Percentiles rank a stretch among this genome's conserved stretches.
Evolutionary conservation across 441 rosid genomes (phyloP).

Genomic region (Pelargonium citronellum): DNA sequence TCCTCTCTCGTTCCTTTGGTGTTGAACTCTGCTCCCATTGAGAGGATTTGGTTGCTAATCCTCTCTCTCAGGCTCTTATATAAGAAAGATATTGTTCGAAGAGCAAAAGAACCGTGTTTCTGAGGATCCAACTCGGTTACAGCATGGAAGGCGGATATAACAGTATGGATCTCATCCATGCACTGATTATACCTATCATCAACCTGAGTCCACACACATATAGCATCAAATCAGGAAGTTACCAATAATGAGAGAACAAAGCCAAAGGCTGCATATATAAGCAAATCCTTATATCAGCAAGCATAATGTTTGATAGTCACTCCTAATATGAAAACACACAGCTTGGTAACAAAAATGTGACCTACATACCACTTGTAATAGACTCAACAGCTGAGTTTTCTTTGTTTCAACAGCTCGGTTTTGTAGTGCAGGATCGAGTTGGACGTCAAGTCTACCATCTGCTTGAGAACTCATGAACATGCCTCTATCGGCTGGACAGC

Average conservation of each 20-base stretch:
- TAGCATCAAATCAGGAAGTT: neutral
- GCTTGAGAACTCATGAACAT: constrained; percentile 16
- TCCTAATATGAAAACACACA: neutral
- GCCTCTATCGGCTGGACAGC: neutral
- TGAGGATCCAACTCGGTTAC: constrained; percentile 80
- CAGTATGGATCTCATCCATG: constrained; percentile 78
- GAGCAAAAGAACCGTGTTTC: constrained; percentile 66
- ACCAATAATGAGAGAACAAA: too few relatives aligned
- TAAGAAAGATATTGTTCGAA: constrained; percentile 55
- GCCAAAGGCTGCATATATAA: too few relatives aligned
- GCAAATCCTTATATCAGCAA: too few relatives aligned
- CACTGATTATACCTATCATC: constrained; percentile 75
- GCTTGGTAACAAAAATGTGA: neutral
- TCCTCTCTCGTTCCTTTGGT: constrained; percentile 27
- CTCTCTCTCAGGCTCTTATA: constrained; percentile 74
- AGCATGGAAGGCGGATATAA: constrained; percentile 84
- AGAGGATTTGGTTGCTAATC: constrained; percentile 74
- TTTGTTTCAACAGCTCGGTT: constrained; percentile 43
- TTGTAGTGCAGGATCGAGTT: constrained; percentile 27
- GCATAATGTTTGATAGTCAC: too few relatives aligned
- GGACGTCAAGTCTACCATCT: constrained; percentile 24
- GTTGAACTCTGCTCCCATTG: constrained; percentile 45
- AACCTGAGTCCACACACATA: constrained; percentile 40
- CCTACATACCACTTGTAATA: constrained; percentile 62
- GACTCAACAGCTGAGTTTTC: constrained; percentile 54